Percentiles rank a stretch among this genome's conserved stretches.
Conservation (phyloP, 2,329 filamentous ascomycete species). For the Cryphonectria radicalis region DNA sequence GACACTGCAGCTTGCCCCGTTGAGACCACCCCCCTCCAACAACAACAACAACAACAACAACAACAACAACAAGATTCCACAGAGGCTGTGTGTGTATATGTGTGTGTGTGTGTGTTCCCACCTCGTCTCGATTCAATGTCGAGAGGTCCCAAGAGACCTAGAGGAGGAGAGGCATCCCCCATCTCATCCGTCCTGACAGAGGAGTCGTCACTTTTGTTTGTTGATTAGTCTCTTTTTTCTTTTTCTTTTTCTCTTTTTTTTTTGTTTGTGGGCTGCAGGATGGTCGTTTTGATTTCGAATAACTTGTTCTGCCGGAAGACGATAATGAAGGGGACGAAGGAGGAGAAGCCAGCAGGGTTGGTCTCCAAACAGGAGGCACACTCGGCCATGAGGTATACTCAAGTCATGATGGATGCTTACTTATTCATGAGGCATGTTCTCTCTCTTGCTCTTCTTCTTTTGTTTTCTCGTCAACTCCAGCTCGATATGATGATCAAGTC, state of each 20-base stretch:
- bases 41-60: neutral
- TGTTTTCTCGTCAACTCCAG: no score
- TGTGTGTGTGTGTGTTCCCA: neutral
- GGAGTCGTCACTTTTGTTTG: neutral
- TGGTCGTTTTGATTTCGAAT: slow-evolving; percentile 22
- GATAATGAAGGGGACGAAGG: neutral
- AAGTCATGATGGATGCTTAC: neutral
- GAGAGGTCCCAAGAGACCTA: neutral
- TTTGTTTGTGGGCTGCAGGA: neutral
- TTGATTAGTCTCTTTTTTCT: neutral
- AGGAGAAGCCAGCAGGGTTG: neutral
- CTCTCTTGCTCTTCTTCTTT: neutral
- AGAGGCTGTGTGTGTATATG: neutral
- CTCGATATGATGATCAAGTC: slow-evolving; percentile 10
- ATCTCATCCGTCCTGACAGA: neutral
- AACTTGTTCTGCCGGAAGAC: neutral
- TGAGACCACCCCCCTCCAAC: neutral
- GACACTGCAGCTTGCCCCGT: neutral
- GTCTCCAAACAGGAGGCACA: no score
- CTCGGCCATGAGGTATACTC: neutral
- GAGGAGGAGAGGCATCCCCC: neutral
- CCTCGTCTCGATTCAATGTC: neutral
- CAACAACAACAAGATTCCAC: neutral
- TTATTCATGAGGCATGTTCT: neutral
- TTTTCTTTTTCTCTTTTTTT: neutral